Evolutionary conservation across 805 yeast species (phyloP).

Genomic region (Pichia cabralensis): DNA sequence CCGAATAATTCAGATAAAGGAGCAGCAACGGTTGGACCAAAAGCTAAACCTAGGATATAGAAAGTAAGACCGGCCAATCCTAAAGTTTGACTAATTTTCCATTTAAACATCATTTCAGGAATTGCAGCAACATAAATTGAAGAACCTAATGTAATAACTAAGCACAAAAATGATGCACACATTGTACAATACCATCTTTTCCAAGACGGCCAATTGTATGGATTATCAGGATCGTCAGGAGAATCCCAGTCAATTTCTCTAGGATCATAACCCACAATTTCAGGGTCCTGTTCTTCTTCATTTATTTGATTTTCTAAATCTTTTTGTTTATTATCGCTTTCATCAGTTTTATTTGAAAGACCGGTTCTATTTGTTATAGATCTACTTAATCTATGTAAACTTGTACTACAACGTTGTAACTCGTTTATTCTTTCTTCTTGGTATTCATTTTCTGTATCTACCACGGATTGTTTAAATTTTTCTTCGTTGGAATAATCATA

Average conservation of each 20-base stretch:
- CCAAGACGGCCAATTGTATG: conserved; percentile 57
- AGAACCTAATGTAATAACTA: conserved; percentile 66
- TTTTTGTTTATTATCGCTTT: too few species aligned
- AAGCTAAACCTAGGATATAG: conserved; percentile 60
- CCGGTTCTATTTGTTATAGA: conserved; percentile 10
- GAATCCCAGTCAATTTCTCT: conserved; percentile 44
- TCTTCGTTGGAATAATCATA: too few species aligned
- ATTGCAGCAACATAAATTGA: conserved; percentile 62
- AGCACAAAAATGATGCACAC: conserved; percentile 53
- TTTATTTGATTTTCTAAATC: too few species aligned
- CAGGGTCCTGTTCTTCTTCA: conserved; percentile 17
- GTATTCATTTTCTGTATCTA: conserved; percentile 9
- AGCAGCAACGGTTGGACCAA: conserved; percentile 63
- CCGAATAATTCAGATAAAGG: conserved; percentile 67
- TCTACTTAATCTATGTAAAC: conserved; percentile 13
- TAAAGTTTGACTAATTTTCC: conserved; percentile 47
- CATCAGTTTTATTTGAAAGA: too few species aligned
- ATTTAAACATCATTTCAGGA: conserved; percentile 36
- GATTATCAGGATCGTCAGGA: conserved; percentile 52
- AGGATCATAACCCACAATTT: conserved; percentile 27
- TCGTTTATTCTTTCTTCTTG: conserved; percentile 17
- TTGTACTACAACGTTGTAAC: conserved; percentile 14
- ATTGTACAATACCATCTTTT: conserved; percentile 59
- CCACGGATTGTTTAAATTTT: too few species aligned
- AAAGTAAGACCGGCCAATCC: conserved; percentile 61